Percentiles rank a stretch among this genome's conserved stretches.
phyloP scores from a whole-genome alignment of 1,139 yeast genomes.

The Blastobotrys illinoisensis region DNA sequence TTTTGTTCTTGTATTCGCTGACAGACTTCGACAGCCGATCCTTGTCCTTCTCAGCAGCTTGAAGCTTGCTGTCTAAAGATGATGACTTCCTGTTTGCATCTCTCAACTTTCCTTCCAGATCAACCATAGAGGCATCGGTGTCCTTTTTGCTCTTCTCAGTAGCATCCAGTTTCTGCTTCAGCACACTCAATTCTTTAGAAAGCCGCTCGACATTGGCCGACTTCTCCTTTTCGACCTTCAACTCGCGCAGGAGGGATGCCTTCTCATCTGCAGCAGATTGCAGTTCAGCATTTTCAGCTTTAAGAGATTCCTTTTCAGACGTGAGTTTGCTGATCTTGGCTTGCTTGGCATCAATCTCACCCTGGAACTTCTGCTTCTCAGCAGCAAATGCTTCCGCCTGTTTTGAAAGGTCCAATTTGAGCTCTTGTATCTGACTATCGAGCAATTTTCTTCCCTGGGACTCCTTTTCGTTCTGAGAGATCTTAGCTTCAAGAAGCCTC shows the following conservation, averaged over 20 bases:
- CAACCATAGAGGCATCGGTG: conserved; percentile 16
- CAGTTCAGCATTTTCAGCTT: conserved; percentile 16
- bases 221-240: conserved; percentile 21
- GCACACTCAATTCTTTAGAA: conserved; percentile 30
- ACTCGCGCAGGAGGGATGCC: conserved; percentile 19
- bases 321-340: conserved; percentile 21
- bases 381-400: conserved; percentile 25
- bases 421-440: conserved; percentile 21
- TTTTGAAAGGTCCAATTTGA: conserved; percentile 22
- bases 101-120: conserved; percentile 19
- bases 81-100: conserved; percentile 20
- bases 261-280: conserved; percentile 20
- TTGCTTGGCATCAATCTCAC: conserved; percentile 26
- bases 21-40: conserved; percentile 32
- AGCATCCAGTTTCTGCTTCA: conserved; percentile 37
- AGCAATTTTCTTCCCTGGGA: conserved; percentile 23
- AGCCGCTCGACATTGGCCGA: conserved; percentile 18
- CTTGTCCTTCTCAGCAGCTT: conserved; percentile 37
- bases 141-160: conserved; percentile 25
- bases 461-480: conserved; percentile 23
- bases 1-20: conserved; percentile 19
- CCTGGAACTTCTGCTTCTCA: conserved; percentile 20
- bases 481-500: conserved; percentile 26
- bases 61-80: conserved; percentile 24
- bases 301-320: conserved; percentile 17